Conservation (phyloP, 2,329 filamentous ascomycete genomes). For the Allantophomopsis cytisporea region DNA sequence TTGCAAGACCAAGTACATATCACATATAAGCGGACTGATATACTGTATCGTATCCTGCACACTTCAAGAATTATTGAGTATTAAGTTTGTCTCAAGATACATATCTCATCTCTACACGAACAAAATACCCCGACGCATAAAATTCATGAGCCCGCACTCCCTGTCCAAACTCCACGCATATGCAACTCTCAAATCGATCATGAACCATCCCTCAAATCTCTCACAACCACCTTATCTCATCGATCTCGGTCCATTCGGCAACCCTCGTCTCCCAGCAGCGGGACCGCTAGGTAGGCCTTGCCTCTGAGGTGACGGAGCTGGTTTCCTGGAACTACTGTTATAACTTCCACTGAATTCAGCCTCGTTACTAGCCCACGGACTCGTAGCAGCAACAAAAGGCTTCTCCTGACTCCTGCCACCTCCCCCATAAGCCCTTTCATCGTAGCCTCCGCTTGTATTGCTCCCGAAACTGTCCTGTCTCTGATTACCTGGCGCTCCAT, state of each 20-base stretch:
- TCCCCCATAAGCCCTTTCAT: constrained; percentile 15
- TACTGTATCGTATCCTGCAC: no score
- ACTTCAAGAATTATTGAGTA: no score
- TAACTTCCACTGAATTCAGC: constrained; percentile 22
- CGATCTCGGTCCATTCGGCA: constrained; percentile 13
- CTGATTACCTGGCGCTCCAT: constrained; percentile 6
- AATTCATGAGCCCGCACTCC: no score
- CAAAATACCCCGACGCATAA: no score
- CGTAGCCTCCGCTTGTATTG: constrained; percentile 17
- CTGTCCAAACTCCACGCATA: no score
- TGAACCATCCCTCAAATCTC: no score
- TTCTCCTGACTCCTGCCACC: constrained; percentile 18
- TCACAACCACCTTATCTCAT: constrained; percentile 6
- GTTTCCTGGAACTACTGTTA: constrained; percentile 21
- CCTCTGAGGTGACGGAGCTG: constrained; percentile 6
- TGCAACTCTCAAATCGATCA: no score
- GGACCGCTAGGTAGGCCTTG: constrained; percentile 32
- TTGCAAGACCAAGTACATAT: no score
- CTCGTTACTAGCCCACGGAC: constrained; percentile 31
- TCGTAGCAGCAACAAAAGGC: constrained; percentile 30
- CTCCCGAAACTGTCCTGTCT: constrained; percentile 18
- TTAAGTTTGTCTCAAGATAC: no score
- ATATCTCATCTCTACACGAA: no score
- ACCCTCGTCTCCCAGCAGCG: constrained; percentile 7
- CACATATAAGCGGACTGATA: no score